Evolutionary conservation across 495 filamentous ascomycete genomes (phyloP), one percentile per base, ranked within the genome.

Genomic region (Penicillium pulvis): DNA sequence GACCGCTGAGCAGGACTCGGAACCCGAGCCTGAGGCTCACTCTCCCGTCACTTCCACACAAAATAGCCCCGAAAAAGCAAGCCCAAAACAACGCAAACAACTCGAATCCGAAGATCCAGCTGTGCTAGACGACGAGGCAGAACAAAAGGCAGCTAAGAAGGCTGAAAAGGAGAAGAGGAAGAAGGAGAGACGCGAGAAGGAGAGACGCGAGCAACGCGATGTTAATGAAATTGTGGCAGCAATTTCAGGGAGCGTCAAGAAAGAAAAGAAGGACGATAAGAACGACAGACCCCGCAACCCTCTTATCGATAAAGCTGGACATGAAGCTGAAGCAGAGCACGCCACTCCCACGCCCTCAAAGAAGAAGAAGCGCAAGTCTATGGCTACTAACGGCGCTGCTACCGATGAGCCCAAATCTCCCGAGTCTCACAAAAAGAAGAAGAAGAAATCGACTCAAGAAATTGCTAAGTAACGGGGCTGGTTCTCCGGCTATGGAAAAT

Each of bases 81-180:
- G 12, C 14, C 14, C 35, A 39, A 12, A 16, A 17, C 12, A 41
- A n/a, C 14, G 16, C 10, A 39, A 41, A n/a, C 39, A n/a, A 5
- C 39, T 4, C 16, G 39, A n/a, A n/a, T 8, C 14, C 6, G 16
- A 41, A 5, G 7, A 41, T 6, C 0, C 14, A 11, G 14, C 16
- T 41, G 16, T 16, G 6, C 39, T 14, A n/a, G 39, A 41, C 16
- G 39, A 11, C 39, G 16, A n/a, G 14, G 39, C 17, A 9, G 41
- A 42, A 30, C 19, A 12, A 19, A 54, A 53, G 50, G 50, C 36
- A 1, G 28, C 12, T 2, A 55, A 51, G 11, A 56, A 59, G 43
- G 53, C 39, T 10, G 20, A 57, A 20, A 56, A 55, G 19, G 57
- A 65, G 41, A 62, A 57, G 41, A 56, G 56, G 1, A 55, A 52